These are phyloP conservation scores for Aspergillus aculeatinus DNA, from an alignment of 2,329 filamentous ascomycete genomes.

Conservation along the genomic window DNA sequence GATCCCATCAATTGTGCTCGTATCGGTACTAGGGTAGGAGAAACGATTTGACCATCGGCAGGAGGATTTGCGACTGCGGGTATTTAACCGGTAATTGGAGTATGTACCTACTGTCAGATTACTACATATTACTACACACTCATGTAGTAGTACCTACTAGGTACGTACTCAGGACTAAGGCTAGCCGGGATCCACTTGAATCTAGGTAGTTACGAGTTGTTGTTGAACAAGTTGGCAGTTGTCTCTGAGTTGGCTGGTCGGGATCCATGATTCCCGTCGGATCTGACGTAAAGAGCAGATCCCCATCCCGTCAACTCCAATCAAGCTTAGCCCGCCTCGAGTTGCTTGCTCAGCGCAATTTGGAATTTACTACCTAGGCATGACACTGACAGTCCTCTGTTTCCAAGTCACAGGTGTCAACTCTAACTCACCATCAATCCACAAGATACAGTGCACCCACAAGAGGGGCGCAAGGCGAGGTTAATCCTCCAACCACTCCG, in stretches of 20 bases:
- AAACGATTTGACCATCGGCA: background rate
- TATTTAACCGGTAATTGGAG: background rate
- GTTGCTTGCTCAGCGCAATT: background rate
- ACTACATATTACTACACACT: background rate
- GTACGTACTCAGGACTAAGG: background rate
- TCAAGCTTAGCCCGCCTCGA: background rate
- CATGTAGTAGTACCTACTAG: no score
- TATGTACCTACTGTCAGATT: constrained; percentile 2
- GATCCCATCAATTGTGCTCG: background rate
- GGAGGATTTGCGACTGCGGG: background rate
- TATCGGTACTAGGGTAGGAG: background rate
- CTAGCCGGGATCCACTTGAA: background rate
- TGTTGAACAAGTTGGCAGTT: background rate
- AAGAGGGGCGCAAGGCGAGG: background rate
- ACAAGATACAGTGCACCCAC: background rate
- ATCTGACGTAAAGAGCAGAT: background rate
- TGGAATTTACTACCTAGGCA: background rate
- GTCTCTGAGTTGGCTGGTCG: background rate
- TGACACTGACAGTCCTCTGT: background rate
- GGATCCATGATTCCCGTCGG: background rate
- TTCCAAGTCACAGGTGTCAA: background rate
- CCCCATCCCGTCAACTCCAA: background rate
- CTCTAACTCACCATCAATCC: background rate
- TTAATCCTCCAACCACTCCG: background rate
- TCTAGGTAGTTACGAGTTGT: background rate